These are phyloP conservation scores for Colletotrichum echinochloae DNA, from an alignment of 2,329 filamentous ascomycete genomes.

Conservation along the genomic window DNA sequence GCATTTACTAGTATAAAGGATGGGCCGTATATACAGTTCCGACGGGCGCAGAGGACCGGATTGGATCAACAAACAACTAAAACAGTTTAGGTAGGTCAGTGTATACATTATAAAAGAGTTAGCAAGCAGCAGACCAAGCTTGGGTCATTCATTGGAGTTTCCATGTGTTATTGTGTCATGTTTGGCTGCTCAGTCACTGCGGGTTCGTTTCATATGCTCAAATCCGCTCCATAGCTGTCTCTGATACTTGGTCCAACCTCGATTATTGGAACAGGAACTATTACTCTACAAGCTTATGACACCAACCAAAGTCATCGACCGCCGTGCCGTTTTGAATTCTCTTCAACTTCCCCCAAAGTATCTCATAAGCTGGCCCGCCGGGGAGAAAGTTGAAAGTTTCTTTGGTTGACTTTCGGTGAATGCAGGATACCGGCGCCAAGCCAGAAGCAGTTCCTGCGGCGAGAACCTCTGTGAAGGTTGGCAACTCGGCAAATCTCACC, in stretches of 20 bases:
- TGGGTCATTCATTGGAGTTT: neutral
- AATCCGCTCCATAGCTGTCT: neutral
- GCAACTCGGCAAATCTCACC: conserved; percentile 13
- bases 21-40: conserved; percentile 25
- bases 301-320: conserved; percentile 4
- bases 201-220: neutral
- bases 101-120: neutral
- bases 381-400: conserved; percentile 8
- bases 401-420: conserved; percentile 20
- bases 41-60: neutral
- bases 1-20: conserved; percentile 31
- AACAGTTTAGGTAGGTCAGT: too few relatives aligned
- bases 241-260: neutral
- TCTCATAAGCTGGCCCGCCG: neutral
- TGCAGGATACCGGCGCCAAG: neutral
- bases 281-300: conserved; percentile 4
- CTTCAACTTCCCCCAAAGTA: conserved; percentile 4
- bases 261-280: neutral
- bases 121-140: neutral
- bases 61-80: neutral
- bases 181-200: too few relatives aligned
- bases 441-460: conserved; percentile 25
- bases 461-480: conserved; percentile 19
- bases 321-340: conserved; percentile 9
- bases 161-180: neutral